A percentile compares a stretch with the other conserved stretches of the same genome.
These are phyloP conservation scores for Coemansia sp. DNA, from an alignment of 192 early-diverging fungal genomes.

Conservation along the genomic window DNA sequence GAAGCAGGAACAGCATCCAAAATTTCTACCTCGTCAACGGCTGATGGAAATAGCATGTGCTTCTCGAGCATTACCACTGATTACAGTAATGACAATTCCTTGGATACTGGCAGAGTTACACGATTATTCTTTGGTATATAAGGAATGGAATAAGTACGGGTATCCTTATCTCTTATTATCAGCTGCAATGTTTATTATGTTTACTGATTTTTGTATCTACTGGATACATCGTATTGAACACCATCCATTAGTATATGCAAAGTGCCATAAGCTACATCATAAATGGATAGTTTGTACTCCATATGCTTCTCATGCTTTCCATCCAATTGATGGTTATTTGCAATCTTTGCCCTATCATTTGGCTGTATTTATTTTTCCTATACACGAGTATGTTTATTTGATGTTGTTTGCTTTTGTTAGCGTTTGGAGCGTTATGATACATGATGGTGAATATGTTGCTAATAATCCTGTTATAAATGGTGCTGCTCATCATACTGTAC, in stretches of 20 bases:
- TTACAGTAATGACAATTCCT: constrained; percentile 81
- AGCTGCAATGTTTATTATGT: constrained; percentile 75
- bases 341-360: constrained; percentile 97
- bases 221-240: constrained; percentile 95
- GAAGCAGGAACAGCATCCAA: constrained; percentile 87
- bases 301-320: constrained; percentile 94
- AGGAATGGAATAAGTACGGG: constrained; percentile 66
- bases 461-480: constrained; percentile 74
- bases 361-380: constrained; percentile 86
- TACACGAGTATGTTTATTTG: constrained; percentile 91
- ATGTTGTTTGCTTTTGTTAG: constrained; percentile 84
- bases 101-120: constrained; percentile 90
- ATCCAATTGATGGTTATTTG: constrained; percentile 89
- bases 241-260: constrained; percentile 85
- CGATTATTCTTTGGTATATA: constrained; percentile 86
- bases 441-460: constrained; percentile 85
- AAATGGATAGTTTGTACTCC: constrained; percentile 94
- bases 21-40: constrained; percentile 88
- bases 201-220: constrained; percentile 94
- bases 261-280: constrained; percentile 86
- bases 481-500: constrained; percentile 95
- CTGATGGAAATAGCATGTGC: constrained; percentile 82
- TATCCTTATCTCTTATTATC: constrained; percentile 72
- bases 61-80: constrained; percentile 74
- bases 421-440: constrained; percentile 96